Base-by-base conservation (phyloP, 2,329 filamentous ascomycete species). In the Pleoardoris graminearum region DNA sequence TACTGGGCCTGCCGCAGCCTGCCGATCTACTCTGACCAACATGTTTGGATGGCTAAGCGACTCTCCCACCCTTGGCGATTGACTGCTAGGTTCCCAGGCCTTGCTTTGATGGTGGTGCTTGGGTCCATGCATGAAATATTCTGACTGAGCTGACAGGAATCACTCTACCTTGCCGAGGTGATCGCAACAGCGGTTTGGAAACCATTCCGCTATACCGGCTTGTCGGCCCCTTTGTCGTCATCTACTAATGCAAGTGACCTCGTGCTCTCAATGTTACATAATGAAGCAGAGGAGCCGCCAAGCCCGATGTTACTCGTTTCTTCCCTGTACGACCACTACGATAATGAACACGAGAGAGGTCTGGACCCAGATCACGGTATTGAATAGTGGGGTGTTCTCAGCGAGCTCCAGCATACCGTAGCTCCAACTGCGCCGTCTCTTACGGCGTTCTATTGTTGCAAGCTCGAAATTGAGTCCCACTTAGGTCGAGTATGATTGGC, bases 401-500 rank as follows among this genome's bases (percentile, higher is more conserved):
- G 21, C 22, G 14, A 46, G 32, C 21, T 32, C n/a, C 43, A 16
- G n/a, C 14, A 32, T 14, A 27, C 21, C 19, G 16, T 33, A 10
- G 7, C 14, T 22, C 14, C 7, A 21, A 35, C 8, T 45, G 12
- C 3, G 22, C 21, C 3, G 8, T 2, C n/a, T 29, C 8, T 8
- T 8, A 5, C 4, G 11, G 29, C 17, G 6, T 3, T 12, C 16
- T 27, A 17, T 10, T 17, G 17, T 8, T 16, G 7, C 16, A 12
- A 33, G 7, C 27, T 33, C 29, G n/a, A n/a, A 12, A 30, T 32
- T 11, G 30, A 25, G 14, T 27, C n/a, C n/a, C n/a, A n/a, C n/a
- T n/a, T n/a, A n/a, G n/a, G n/a, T n/a, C n/a, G n/a, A n/a, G n/a
- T 10, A 27, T 46, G 30, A 46, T 46, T 46, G 43, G 43, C 11